Percentiles rank a stretch among this genome's conserved stretches.
Evolutionary conservation across 2,329 filamentous ascomycete genomes (phyloP).

Genomic region (Coleophoma crateriformis): DNA sequence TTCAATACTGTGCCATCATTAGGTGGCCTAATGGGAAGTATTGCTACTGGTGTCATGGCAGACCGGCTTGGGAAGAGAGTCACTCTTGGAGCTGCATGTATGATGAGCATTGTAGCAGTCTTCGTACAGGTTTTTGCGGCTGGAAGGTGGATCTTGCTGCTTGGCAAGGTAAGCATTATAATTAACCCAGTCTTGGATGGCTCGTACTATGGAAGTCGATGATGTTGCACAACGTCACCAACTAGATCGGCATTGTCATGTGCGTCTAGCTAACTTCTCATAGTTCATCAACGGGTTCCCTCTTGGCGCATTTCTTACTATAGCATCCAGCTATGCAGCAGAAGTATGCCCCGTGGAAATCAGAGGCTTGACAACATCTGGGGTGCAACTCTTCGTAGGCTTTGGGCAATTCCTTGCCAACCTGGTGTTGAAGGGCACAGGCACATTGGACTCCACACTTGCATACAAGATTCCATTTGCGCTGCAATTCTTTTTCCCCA

Average conservation of each 20-base stretch:
- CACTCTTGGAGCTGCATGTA: constrained; percentile 22
- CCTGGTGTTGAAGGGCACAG: constrained; percentile 49
- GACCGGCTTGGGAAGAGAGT: constrained; percentile 36
- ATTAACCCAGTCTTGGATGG: background rate
- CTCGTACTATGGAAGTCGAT: background rate
- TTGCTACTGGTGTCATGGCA: constrained; percentile 35
- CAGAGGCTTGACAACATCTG: constrained; percentile 41
- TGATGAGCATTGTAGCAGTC: constrained; percentile 21
- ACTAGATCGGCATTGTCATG: too few species aligned
- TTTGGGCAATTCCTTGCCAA: constrained; percentile 53
- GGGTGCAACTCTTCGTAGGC: constrained; percentile 43
- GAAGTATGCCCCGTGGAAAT: constrained; percentile 37
- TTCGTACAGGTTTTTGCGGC: constrained; percentile 31
- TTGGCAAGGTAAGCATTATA: constrained; percentile 9
- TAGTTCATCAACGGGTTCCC: constrained; percentile 36
- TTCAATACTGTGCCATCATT: constrained; percentile 39
- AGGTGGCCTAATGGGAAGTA: constrained; percentile 42
- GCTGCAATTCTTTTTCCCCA: constrained; percentile 49
- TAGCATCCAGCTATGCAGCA: constrained; percentile 40
- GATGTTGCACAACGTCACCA: too few species aligned
- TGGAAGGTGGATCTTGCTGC: constrained; percentile 11
- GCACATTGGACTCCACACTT: constrained; percentile 44
- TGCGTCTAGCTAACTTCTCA: background rate
- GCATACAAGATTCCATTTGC: constrained; percentile 49
- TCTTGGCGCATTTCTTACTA: constrained; percentile 43